Evolutionary conservation across 2,329 filamentous ascomycete genomes (phyloP).

Genomic region (Sclerotinia sclerotiorum): DNA sequence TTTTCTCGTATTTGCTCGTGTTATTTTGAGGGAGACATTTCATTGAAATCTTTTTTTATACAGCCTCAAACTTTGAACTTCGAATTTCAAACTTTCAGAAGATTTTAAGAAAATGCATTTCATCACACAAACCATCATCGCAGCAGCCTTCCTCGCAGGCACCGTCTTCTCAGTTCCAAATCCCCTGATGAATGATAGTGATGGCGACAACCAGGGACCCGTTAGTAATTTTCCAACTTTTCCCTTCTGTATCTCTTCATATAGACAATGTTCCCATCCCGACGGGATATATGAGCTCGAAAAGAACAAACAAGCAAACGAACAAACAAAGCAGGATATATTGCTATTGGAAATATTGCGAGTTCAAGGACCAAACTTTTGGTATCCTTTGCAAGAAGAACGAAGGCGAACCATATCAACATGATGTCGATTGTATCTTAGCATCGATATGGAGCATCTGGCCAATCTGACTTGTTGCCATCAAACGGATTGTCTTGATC

Average conservation of each 20-base stretch:
- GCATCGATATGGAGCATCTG: neutral
- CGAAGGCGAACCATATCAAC: neutral
- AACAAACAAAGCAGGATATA: too few species aligned
- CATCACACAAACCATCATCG: neutral
- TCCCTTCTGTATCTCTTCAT: neutral
- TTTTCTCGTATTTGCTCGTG: neutral
- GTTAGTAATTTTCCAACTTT: neutral
- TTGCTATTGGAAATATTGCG: constrained; percentile 10
- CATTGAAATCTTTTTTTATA: neutral
- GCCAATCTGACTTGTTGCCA: constrained; percentile 1
- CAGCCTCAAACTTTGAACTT: neutral
- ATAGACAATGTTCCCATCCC: neutral
- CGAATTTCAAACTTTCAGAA: neutral
- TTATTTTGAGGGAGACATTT: neutral
- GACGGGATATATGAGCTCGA: too few species aligned
- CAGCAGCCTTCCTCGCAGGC: neutral
- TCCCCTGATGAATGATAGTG: neutral
- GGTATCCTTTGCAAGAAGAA: neutral
- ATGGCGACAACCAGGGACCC: neutral
- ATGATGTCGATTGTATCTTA: neutral
- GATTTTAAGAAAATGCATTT: neutral
- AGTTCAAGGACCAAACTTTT: neutral
- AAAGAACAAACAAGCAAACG: too few species aligned
- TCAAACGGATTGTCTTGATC: neutral
- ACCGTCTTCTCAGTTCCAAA: neutral